Evolutionary conservation across 768 basidiomycete species (phyloP), one percentile per base, ranked within the genome.

Genomic region (Bullera alba): DNA sequence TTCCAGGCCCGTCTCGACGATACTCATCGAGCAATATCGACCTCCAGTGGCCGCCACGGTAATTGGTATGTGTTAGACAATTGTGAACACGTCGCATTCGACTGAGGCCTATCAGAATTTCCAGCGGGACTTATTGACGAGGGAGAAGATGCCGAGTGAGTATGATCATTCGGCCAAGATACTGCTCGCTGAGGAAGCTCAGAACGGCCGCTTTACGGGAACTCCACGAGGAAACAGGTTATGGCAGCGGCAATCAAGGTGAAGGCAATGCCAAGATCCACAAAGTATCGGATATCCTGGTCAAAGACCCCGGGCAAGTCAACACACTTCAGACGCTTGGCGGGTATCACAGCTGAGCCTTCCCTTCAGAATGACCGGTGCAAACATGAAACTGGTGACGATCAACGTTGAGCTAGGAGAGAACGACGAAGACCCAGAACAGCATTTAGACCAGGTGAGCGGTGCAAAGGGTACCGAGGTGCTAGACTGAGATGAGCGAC

Each of bases 201-300:
- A 67, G 65, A 5, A 60, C 60, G 16, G 80, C 89, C 1, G 92
- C 91, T 0, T 77, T 90, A 30, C 81, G 93, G 19, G 93, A 97
- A 70, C 79, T 97, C 14, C 78, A 83, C 62, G 93, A 97, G 74
- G 93, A 97, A 72, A 95, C 92, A 2, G 92, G 92, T 4, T 93
- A 69, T 50, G 70, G 70, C 5, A 53, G 53, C 5, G 70, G 66
- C 22, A 60, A 66, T 42, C 63, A 53, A 21, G 69, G 64, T 15
- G 51, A 63, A n/a, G 64, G 61, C 0, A 52, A 84, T 2, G 75
- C 79, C 44, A 69, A 76, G 43, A 76, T 91, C 26, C 62, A 49
- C 10, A 50, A 63, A 19, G 63, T 70, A 0, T 67, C 68, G 3
- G 48, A 51, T 37, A 48, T 72, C 4, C 46, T 72, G 22, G 70